Conservation (phyloP, 202 grass and related monocot species). For the Musa balbisiana region DNA sequence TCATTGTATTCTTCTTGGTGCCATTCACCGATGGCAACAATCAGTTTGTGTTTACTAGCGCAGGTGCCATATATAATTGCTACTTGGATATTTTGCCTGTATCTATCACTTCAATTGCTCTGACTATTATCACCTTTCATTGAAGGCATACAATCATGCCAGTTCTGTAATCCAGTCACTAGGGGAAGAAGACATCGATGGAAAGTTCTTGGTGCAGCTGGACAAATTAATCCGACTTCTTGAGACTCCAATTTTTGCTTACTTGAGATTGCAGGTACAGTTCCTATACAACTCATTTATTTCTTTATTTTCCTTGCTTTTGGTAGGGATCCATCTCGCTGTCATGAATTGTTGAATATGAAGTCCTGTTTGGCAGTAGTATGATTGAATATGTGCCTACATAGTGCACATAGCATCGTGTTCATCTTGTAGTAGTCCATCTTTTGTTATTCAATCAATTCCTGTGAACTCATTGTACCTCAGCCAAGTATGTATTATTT, state of each 20-base stretch:
- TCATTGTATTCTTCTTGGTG: slow-evolving; percentile 88
- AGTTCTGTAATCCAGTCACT: slow-evolving; percentile 86
- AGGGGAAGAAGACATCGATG: slow-evolving; percentile 88
- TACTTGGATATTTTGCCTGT: slow-evolving; percentile 14
- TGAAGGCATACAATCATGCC: slow-evolving; percentile 82
- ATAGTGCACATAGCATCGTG: no score
- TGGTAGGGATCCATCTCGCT: no score
- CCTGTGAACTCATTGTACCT: no score
- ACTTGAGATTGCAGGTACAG: slow-evolving; percentile 86
- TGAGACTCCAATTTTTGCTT: slow-evolving; percentile 97
- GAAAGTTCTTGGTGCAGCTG: slow-evolving; percentile 89
- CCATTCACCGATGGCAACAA: slow-evolving; percentile 94
- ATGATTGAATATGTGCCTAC: no score
- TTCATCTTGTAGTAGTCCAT: no score
- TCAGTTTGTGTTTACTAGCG: slow-evolving; percentile 87
- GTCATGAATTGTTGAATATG: no score
- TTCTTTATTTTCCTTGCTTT: no score
- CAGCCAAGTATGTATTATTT: no score
- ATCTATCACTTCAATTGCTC: slow-evolving; percentile 6
- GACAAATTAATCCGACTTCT: slow-evolving; percentile 90
- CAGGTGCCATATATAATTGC: slow-evolving; percentile 46
- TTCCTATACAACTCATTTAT: not conserved
- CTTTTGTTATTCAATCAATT: no score
- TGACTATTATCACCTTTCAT: slow-evolving; percentile 26
- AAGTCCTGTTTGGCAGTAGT: no score